Evolutionary conservation across 139 green algal genomes (phyloP).

Genomic region (Chlorella sp.): DNA sequence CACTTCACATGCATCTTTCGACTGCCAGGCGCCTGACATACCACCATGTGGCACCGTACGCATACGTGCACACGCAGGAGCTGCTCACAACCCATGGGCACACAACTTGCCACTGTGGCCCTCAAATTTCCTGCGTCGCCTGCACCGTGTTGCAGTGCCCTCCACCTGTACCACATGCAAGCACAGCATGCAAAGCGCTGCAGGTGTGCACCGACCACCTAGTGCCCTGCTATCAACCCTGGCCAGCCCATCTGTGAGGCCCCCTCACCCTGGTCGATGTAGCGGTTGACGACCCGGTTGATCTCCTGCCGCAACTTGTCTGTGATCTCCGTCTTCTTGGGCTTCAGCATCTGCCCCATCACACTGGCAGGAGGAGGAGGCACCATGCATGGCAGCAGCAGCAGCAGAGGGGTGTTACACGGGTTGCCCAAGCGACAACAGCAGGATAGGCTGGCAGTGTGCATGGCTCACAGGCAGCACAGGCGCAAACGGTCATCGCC

Average conservation of each 20-base stretch:
- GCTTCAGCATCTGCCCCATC: slow-evolving; percentile 89
- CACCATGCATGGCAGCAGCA: no score
- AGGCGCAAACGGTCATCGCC: no score
- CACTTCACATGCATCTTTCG: not conserved
- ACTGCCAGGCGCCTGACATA: not conserved
- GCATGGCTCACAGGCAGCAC: no score
- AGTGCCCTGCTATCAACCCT: no score
- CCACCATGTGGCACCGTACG: not conserved
- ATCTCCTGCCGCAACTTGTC: slow-evolving; percentile 96
- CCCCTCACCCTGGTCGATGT: slow-evolving; percentile 59
- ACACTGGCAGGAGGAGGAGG: no score
- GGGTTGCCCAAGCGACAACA: no score
- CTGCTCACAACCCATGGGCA: not conserved
- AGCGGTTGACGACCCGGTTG: slow-evolving; percentile 84
- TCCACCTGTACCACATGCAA: not conserved
- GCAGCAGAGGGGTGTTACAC: no score
- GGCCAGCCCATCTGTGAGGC: no score
- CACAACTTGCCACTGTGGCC: not conserved
- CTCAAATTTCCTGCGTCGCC: not conserved
- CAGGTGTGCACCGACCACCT: slow-evolving; percentile 65
- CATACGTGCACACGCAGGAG: not conserved
- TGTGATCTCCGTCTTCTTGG: slow-evolving; percentile 99
- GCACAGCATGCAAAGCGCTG: not conserved
- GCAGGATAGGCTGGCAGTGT: no score
- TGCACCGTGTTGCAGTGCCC: not conserved